Conservation (phyloP, 139 green algal species). For the Dunaliella primolecta region DNA sequence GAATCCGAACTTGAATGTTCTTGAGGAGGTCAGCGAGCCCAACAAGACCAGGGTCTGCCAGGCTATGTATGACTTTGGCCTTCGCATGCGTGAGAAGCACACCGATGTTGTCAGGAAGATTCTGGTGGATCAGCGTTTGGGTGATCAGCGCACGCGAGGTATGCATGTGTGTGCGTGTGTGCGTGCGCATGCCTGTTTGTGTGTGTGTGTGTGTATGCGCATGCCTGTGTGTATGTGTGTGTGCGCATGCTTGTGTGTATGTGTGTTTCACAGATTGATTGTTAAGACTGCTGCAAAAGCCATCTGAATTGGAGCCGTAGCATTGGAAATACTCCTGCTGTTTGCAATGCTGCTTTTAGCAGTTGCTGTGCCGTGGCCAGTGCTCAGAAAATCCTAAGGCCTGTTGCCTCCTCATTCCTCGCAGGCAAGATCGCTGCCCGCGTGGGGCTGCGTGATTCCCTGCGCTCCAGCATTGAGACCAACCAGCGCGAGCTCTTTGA, state of each 20-base stretch:
- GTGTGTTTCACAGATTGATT: too few species aligned
- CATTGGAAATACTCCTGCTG: background rate
- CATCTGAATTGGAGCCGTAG: background rate
- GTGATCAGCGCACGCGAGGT: background rate
- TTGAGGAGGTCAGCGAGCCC: background rate
- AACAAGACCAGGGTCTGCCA: background rate
- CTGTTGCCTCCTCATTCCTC: background rate
- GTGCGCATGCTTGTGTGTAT: too few species aligned
- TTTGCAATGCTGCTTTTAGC: background rate
- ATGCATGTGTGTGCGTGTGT: too few species aligned
- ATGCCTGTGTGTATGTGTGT: too few species aligned
- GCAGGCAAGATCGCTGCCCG: background rate
- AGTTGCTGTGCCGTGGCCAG: background rate
- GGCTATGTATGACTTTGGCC: background rate
- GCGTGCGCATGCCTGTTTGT: too few species aligned
- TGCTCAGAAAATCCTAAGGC: background rate
- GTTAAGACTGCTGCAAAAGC: too few species aligned
- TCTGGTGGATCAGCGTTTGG: background rate
- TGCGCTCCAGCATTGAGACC: background rate
- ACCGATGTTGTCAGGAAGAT: background rate
- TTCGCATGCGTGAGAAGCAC: background rate
- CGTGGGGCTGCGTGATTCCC: background rate
- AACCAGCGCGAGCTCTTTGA: slow-evolving; percentile 39
- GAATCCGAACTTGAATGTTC: too few species aligned
- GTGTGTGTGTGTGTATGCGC: too few species aligned